These are phyloP conservation scores for Xylariaceae sp. DNA, from an alignment of 2,329 filamentous ascomycete species.

Conservation along the genomic window DNA sequence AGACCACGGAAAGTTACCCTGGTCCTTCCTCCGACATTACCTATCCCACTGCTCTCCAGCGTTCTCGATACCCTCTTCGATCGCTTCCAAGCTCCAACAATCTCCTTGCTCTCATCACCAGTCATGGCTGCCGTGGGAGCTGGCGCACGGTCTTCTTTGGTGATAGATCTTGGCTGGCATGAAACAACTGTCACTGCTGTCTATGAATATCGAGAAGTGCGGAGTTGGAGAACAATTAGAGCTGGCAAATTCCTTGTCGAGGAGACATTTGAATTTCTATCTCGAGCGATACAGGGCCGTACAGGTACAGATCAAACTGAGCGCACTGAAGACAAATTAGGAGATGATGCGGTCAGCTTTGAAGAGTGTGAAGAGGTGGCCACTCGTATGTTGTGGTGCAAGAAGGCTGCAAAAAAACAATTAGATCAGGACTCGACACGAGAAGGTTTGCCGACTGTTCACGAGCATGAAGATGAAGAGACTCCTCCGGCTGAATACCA, in stretches of 20 bases:
- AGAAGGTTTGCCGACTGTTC: slow-evolving; percentile 46
- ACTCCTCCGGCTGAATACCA: slow-evolving; percentile 31
- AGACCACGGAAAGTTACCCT: slow-evolving; percentile 71
- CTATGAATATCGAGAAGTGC: slow-evolving; percentile 85
- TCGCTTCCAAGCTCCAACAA: slow-evolving; percentile 71
- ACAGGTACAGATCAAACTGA: slow-evolving; percentile 20
- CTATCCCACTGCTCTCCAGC: slow-evolving; percentile 72
- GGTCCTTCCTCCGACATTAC: slow-evolving; percentile 71
- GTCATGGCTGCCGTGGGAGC: slow-evolving; percentile 72
- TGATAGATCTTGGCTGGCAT: slow-evolving; percentile 89
- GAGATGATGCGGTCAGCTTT: slow-evolving; percentile 53
- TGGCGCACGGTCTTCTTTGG: slow-evolving; percentile 77
- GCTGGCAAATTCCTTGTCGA: slow-evolving; percentile 69
- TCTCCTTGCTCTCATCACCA: slow-evolving; percentile 76
- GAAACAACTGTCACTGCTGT: slow-evolving; percentile 83
- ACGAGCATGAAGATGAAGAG: slow-evolving; percentile 49
- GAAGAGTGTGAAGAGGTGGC: slow-evolving; percentile 79
- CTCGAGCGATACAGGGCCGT: slow-evolving; percentile 37
- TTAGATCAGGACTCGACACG: slow-evolving; percentile 27
- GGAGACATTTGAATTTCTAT: slow-evolving; percentile 63
- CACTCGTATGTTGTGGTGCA: slow-evolving; percentile 75
- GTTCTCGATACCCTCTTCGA: slow-evolving; percentile 75
- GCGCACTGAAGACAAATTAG: slow-evolving; percentile 27
- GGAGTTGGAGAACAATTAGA: slow-evolving; percentile 64
- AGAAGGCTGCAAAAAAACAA: slow-evolving; percentile 34